Evolutionary conservation across 345 rosid species (phyloP).

Genomic region (Pelargonium nanum): DNA sequence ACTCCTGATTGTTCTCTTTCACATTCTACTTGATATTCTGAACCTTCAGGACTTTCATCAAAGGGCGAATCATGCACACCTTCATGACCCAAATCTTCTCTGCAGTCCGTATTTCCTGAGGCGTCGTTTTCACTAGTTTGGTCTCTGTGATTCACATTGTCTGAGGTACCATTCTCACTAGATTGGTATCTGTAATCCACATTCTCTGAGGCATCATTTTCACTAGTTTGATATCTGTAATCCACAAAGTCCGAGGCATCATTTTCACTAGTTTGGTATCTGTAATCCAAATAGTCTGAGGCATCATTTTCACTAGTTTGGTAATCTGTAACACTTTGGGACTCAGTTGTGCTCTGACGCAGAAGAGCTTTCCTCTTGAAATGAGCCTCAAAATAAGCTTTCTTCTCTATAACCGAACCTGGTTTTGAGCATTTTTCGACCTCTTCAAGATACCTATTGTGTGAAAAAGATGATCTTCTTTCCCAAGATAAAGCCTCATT

Average conservation of each 20-base stretch:
- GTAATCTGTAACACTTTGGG: slow-evolving; percentile 23
- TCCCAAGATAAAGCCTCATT: slow-evolving; percentile 73
- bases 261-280: slow-evolving; percentile 21
- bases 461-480: slow-evolving; percentile 77
- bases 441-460: slow-evolving; percentile 84
- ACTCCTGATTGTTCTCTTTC: slow-evolving; percentile 20
- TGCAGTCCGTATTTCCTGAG: slow-evolving; percentile 12
- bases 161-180: slow-evolving; percentile 12
- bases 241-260: slow-evolving; percentile 13
- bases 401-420: slow-evolving; percentile 71
- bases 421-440: slow-evolving; percentile 80
- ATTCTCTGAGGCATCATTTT: slow-evolving; percentile 15
- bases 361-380: slow-evolving; percentile 64
- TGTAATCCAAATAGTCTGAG: slow-evolving; percentile 11
- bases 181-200: slow-evolving; percentile 19
- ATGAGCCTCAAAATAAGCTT: slow-evolving; percentile 83
- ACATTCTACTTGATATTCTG: slow-evolving; percentile 25
- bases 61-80: slow-evolving; percentile 21
- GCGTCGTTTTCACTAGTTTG: slow-evolving; percentile 7
- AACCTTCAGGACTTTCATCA: slow-evolving; percentile 39
- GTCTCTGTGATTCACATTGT: slow-evolving; percentile 10
- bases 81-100: slow-evolving; percentile 17
- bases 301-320: slow-evolving; percentile 20
- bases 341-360: slow-evolving; percentile 36
- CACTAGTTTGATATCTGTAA: slow-evolving; percentile 17